Conservation (phyloP, 495 filamentous ascomycete genomes). For the Xylaria grammica region DNA sequence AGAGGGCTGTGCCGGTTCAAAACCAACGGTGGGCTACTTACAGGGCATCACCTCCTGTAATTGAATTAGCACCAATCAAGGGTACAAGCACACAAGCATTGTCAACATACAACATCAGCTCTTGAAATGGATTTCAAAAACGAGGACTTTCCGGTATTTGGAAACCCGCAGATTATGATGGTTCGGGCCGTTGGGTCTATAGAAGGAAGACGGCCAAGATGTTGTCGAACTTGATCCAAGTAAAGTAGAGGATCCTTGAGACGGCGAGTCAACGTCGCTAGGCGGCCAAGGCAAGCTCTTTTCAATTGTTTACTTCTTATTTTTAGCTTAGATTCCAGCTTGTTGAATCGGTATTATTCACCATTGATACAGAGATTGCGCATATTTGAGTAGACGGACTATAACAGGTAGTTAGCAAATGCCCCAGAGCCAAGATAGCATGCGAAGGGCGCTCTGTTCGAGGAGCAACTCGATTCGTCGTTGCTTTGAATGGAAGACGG, state of each 20-base stretch:
- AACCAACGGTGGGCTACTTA: conserved; percentile 1
- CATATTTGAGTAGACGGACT: conserved; percentile 65
- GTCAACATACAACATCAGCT: conserved; percentile 70
- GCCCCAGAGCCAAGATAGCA: neutral
- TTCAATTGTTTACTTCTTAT: conserved; percentile 80
- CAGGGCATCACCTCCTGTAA: conserved; percentile 82
- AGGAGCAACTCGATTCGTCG: neutral
- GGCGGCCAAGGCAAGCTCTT: conserved; percentile 85
- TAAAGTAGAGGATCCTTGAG: conserved; percentile 94
- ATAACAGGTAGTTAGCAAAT: neutral
- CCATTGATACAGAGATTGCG: conserved; percentile 89
- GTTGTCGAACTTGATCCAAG: conserved; percentile 96
- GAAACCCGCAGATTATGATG: conserved; percentile 93
- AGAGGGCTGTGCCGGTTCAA: neutral
- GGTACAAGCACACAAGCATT: neutral
- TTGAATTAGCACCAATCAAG: conserved; percentile 6
- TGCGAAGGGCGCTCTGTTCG: neutral
- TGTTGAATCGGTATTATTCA: neutral
- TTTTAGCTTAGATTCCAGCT: neutral
- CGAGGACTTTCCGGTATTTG: conserved; percentile 96
- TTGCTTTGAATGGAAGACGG: neutral
- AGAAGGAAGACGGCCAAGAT: conserved; percentile 94
- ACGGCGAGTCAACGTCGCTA: conserved; percentile 94
- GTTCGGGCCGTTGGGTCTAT: conserved; percentile 98
- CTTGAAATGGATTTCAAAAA: conserved; percentile 90